Evolutionary conservation across 1,284 basidiomycete species (phyloP).

Genomic region (Golubevia pallescens): DNA sequence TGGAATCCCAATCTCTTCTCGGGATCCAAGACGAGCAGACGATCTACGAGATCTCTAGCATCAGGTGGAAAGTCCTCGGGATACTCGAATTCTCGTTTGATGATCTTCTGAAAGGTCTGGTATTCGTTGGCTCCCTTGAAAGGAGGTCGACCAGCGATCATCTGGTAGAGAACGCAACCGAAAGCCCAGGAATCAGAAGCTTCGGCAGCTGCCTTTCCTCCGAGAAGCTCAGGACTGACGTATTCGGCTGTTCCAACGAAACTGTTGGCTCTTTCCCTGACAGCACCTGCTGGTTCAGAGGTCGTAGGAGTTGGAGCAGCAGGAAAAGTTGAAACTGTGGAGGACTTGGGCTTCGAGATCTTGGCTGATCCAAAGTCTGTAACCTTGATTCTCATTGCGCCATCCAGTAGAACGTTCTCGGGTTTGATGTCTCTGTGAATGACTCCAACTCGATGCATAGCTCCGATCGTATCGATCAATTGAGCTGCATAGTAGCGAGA

Average conservation of each 20-base stretch:
- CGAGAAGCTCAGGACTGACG: slow-evolving; percentile 86
- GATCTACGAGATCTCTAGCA: slow-evolving; percentile 67
- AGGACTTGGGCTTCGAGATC: slow-evolving; percentile 12
- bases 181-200: slow-evolving; percentile 70
- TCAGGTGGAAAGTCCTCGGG: slow-evolving; percentile 67
- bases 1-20: too few relatives aligned
- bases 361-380: slow-evolving; percentile 62
- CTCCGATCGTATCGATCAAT: slow-evolving; percentile 47
- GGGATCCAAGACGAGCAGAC: slow-evolving; percentile 56
- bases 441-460: slow-evolving; percentile 46
- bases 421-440: slow-evolving; percentile 57
- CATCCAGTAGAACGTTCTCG: slow-evolving; percentile 58
- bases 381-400: slow-evolving; percentile 41
- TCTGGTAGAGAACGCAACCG: slow-evolving; percentile 69
- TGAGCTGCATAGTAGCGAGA: slow-evolving; percentile 51
- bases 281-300: too few relatives aligned
- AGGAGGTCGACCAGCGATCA: slow-evolving; percentile 68
- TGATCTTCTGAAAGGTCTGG: slow-evolving; percentile 70
- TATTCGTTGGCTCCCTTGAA: slow-evolving; percentile 71
- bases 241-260: slow-evolving; percentile 98
- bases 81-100: slow-evolving; percentile 67
- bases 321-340: not conserved
- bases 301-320: not conserved
- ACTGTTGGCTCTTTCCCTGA: slow-evolving; percentile 71
- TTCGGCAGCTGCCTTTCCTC: slow-evolving; percentile 70